Evolutionary conservation across 1,139 yeast genomes (phyloP), one percentile per base, ranked within the genome.

Genomic region (Pichia sp.): DNA sequence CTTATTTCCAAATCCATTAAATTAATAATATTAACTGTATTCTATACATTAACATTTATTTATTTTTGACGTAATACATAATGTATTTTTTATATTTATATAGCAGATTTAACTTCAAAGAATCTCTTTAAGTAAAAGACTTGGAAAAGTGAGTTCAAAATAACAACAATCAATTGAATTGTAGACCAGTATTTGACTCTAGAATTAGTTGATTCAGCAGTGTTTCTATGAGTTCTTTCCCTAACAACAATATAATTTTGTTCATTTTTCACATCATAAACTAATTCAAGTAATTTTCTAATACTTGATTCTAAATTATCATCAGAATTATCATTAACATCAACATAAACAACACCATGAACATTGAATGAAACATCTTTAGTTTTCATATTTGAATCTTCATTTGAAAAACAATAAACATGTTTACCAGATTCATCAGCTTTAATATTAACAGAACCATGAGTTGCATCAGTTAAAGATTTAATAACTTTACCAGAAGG

Each of bases 141-240:
- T 68, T 92, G 98, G 79, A 92, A 92, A 46, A 90, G 57, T 29
- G 96, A 86, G 72, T 89, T 92, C 52, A 76, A 78, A 36, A 83
- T 84, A 41, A 92, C 97, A 50, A 92, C 90, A 46, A 82, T 59
- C 53, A 92, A 73, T 69, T 92, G 98, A 74, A 90, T 85, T 34
- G 87, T 75, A 28, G 96, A 86, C 98, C 98, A 92, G 89, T 95
- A 92, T 69, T 92, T 92, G 58, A 92, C 97, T 62, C 98, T 81
- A 47, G 95, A 83, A 67, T 92, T 92, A 43, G 98, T 92, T 28
- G 95, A 84, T 69, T 92, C 98, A 7, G 98, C 97, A 20, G 98
- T 92, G 69, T 92, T 92, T 76, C 98, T 85, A 68, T 92, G 98
- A 30, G 95, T 86, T 69, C 97, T 82, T 69, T 92, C 98, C 68